These are phyloP conservation scores for Phytophthora crassamura DNA, from an alignment of 352 stramenopile genomes.

Conservation along the genomic window DNA sequence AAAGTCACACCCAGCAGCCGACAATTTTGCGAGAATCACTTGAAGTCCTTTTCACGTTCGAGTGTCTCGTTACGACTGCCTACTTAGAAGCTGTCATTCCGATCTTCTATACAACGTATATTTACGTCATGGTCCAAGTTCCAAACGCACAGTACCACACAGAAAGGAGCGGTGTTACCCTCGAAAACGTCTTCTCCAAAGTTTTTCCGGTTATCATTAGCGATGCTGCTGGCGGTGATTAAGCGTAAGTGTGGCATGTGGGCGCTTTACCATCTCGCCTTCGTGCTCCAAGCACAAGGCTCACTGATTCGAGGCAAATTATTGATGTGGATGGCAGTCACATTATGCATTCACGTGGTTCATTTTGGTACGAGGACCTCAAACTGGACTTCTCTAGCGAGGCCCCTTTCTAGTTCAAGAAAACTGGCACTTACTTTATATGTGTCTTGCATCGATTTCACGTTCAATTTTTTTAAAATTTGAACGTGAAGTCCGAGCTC, in stretches of 20 bases:
- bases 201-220: constrained; percentile 17
- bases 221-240: constrained; percentile 8
- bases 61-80: constrained; percentile 37
- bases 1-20: too few species aligned
- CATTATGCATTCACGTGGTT: neutral
- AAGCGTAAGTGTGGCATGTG: constrained; percentile 13
- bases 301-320: constrained; percentile 40
- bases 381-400: too few species aligned
- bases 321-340: constrained; percentile 34
- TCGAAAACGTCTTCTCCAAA: neutral
- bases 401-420: too few species aligned
- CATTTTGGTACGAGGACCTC: constrained; percentile 5
- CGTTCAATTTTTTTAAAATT: too few species aligned
- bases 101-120: constrained; percentile 23
- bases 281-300: constrained; percentile 45
- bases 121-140: constrained; percentile 11
- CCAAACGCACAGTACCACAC: constrained; percentile 22
- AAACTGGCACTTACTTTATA: too few species aligned
- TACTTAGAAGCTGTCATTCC: constrained; percentile 40
- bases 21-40: neutral
- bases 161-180: constrained; percentile 4
- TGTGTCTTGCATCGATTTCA: too few species aligned
- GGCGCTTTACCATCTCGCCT: constrained; percentile 39
- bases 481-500: too few species aligned
- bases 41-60: constrained; percentile 21